Conservation (phyloP, 257 asterid genomes). For the Orobanche coerulescens region DNA sequence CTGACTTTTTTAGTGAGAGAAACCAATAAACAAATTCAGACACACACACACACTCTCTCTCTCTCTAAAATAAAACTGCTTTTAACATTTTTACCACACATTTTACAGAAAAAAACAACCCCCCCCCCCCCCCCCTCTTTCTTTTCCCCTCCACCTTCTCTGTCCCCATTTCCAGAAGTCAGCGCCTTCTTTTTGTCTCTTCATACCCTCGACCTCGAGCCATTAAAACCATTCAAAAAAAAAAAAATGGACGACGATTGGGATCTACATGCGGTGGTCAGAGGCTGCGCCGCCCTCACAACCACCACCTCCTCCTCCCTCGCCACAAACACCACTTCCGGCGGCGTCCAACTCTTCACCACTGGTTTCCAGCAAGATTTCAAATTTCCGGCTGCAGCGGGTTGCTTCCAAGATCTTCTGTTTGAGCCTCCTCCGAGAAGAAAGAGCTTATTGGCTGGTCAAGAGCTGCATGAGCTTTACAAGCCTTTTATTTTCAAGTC, state of each 20-base stretch:
- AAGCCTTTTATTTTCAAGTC: slow-evolving; percentile 46
- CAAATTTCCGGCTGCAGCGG: slow-evolving; percentile 15
- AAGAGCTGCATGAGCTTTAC: slow-evolving; percentile 52
- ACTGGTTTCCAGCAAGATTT: slow-evolving; percentile 27
- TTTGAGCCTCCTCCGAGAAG: slow-evolving; percentile 29
- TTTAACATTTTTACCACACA: slow-evolving; percentile 22
- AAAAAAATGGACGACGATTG: slow-evolving; percentile 72
- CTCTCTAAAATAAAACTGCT: too few species aligned
- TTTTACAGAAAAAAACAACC: slow-evolving; percentile 18
- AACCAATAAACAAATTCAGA: too few species aligned
- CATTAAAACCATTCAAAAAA: neutral
- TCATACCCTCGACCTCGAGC: neutral
- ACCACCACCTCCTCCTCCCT: slow-evolving; percentile 26
- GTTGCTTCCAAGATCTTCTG: slow-evolving; percentile 39
- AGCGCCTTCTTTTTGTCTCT: slow-evolving; percentile 44
- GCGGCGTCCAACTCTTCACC: slow-evolving; percentile 10
- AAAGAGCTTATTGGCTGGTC: slow-evolving; percentile 11
- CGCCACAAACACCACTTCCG: slow-evolving; percentile 16
- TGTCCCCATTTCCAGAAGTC: slow-evolving; percentile 33
- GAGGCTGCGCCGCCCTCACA: slow-evolving; percentile 66
- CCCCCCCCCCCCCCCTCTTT: slow-evolving; percentile 5
- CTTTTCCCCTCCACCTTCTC: slow-evolving; percentile 17
- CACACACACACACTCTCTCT: too few species aligned
- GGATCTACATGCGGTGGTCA: slow-evolving; percentile 93
- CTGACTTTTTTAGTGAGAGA: too few species aligned